phyloP scores from a whole-genome alignment of 306 rosid species.

The Leucaena leucocephala region DNA sequence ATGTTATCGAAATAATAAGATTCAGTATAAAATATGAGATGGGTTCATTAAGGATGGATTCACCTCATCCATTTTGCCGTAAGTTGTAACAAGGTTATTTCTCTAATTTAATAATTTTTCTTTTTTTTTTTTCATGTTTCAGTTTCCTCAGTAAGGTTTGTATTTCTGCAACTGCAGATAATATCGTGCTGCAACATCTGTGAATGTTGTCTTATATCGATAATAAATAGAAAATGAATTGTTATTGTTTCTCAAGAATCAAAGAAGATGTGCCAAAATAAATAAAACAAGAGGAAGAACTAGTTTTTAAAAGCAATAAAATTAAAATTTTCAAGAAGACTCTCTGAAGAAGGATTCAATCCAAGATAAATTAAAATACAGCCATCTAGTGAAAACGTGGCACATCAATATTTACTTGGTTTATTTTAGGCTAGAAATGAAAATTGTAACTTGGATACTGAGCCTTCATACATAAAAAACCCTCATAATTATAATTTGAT shows the following conservation, averaged over 20 bases:
- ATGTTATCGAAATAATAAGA: background rate
- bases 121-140: background rate
- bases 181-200: background rate
- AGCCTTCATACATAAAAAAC: no score
- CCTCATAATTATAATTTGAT: no score
- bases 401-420: background rate
- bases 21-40: background rate
- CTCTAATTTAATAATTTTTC: no score
- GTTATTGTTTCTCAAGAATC: background rate
- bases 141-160: background rate
- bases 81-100: background rate
- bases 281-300: no score
- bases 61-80: constrained; percentile 15
- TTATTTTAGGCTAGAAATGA: background rate
- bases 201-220: background rate
- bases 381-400: no score
- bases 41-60: background rate
- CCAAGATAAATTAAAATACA: no score
- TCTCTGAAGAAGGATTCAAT: no score
- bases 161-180: no score
- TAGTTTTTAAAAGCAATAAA: no score
- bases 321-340: no score
- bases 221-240: background rate
- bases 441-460: background rate
- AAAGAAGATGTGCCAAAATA: no score